Conservation (phyloP, 257 asterid species). For the Eustoma russellianum region DNA sequence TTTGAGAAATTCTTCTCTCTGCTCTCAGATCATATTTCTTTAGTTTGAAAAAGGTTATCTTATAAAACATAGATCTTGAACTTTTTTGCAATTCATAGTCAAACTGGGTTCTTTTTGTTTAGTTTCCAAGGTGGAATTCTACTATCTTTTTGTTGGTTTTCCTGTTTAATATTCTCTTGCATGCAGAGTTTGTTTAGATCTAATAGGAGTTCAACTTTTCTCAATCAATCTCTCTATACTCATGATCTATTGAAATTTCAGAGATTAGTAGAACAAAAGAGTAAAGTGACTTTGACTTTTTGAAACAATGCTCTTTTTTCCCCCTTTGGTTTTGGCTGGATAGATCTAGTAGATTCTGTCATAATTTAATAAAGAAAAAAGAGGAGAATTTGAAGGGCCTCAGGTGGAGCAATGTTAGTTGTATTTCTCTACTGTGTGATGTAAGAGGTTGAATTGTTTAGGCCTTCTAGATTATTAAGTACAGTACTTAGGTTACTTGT, state of each 20-base stretch:
- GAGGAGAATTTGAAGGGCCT: slow-evolving; percentile 1
- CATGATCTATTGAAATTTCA: neutral
- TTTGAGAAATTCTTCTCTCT: neutral
- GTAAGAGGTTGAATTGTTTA: slow-evolving; percentile 21
- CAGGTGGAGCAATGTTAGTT: too few relatives aligned
- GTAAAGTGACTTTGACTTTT: too few relatives aligned
- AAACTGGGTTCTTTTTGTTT: too few relatives aligned
- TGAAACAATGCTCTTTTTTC: too few relatives aligned
- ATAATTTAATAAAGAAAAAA: neutral
- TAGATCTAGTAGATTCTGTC: too few relatives aligned
- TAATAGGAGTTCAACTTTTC: neutral
- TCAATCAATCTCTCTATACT: neutral
- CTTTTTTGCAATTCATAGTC: too few relatives aligned
- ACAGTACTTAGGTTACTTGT: slow-evolving; percentile 9
- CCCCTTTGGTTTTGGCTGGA: too few relatives aligned
- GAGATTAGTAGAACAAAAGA: neutral
- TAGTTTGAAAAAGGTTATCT: neutral
- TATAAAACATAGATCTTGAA: slow-evolving; percentile 3
- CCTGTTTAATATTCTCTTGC: neutral
- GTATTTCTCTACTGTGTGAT: slow-evolving; percentile 3
- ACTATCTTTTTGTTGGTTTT: too few relatives aligned
- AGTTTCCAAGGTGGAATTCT: too few relatives aligned
- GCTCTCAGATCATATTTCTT: neutral
- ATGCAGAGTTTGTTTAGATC: slow-evolving; percentile 11
- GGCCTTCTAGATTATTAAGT: slow-evolving; percentile 18